Percentiles rank a stretch among this genome's conserved stretches.
Evolutionary conservation across 306 rosid genomes (phyloP).

Genomic region (Dryas alaskensis): DNA sequence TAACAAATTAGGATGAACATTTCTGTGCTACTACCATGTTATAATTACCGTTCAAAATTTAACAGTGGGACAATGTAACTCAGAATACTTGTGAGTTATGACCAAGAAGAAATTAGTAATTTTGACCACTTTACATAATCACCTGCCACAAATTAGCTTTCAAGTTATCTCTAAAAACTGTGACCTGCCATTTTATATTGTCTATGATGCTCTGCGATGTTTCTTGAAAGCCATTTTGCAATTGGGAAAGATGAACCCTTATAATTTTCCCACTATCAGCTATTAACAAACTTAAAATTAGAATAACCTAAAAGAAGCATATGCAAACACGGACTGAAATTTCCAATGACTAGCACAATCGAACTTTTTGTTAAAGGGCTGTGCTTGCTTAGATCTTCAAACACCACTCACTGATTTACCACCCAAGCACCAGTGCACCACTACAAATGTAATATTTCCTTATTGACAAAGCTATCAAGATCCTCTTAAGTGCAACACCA

Average conservation of each 20-base stretch:
- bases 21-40: not conserved
- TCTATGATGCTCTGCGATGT: not conserved
- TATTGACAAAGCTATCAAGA: slow-evolving; percentile 5
- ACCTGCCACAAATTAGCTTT: not conserved
- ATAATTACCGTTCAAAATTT: not conserved
- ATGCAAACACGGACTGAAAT: not conserved
- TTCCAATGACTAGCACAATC: not conserved
- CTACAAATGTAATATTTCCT: not conserved
- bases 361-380: not conserved
- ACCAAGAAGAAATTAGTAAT: not conserved
- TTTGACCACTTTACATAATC: not conserved
- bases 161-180: not conserved
- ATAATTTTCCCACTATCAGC: not conserved
- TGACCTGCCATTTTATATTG: not conserved
- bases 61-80: not conserved
- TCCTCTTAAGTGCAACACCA: not conserved
- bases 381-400: not conserved
- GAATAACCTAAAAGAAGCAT: not conserved
- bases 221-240: not conserved
- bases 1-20: not conserved
- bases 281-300: not conserved
- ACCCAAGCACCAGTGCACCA: not conserved
- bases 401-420: not conserved
- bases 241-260: not conserved
- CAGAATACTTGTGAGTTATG: not conserved